Evolutionary conservation across 352 stramenopile genomes (phyloP).

Genomic region (Aphanomyces cochlioides): DNA sequence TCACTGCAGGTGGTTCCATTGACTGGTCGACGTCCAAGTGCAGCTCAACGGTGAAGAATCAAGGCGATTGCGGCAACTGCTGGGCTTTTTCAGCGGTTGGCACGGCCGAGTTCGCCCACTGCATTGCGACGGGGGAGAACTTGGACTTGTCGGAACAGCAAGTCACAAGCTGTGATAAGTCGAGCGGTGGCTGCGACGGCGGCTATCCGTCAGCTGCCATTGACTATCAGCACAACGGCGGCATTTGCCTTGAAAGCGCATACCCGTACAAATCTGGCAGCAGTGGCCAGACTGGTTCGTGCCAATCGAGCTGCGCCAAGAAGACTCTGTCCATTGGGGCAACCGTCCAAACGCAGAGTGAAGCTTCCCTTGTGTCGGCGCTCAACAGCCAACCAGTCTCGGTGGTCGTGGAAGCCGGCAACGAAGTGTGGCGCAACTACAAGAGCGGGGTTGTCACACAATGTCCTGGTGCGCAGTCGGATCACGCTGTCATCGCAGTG

Average conservation of each 20-base stretch:
- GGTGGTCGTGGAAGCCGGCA: conserved; percentile 3
- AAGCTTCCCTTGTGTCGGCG: conserved; percentile 93
- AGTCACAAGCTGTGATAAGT: conserved; percentile 95
- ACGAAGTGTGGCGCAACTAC: conserved; percentile 18
- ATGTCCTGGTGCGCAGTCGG: conserved; percentile 31
- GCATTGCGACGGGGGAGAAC: conserved; percentile 88
- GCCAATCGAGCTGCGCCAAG: conserved; percentile 66
- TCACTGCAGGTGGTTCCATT: background rate
- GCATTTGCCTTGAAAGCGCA: conserved; percentile 92
- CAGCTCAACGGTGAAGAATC: conserved; percentile 89
- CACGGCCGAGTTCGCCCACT: conserved; percentile 94
- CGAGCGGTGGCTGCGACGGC: conserved; percentile 93
- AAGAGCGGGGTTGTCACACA: background rate
- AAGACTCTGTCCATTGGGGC: conserved; percentile 86
- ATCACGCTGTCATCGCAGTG: conserved; percentile 36
- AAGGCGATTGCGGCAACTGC: conserved; percentile 89
- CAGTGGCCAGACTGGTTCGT: conserved; percentile 89
- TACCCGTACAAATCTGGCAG: conserved; percentile 93
- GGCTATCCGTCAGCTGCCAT: conserved; percentile 97
- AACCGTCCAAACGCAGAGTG: conserved; percentile 90
- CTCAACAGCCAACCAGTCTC: conserved; percentile 78
- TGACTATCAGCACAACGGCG: conserved; percentile 80
- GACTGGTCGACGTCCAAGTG: conserved; percentile 34
- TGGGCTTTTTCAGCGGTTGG: conserved; percentile 97
- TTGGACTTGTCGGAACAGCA: conserved; percentile 96